A percentile compares a stretch with the other conserved stretches of the same genome.
phyloP scores from a whole-genome alignment of 1,284 basidiomycete species.

The Cryptococcus jaspeensis region DNA sequence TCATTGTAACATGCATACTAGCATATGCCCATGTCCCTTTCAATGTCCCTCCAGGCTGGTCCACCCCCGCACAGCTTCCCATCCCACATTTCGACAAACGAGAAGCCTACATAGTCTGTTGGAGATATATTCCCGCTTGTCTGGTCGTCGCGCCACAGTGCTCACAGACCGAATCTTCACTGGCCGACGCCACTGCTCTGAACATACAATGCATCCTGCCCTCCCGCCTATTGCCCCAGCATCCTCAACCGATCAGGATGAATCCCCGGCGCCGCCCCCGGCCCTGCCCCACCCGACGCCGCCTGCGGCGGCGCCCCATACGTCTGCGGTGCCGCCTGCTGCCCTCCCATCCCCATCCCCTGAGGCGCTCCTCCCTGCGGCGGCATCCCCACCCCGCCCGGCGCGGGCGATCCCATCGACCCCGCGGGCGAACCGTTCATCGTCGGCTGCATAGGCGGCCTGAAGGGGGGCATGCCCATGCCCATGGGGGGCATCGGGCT shows the following conservation, averaged over 20 bases:
- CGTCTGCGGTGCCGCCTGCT: neutral
- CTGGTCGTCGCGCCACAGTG: neutral
- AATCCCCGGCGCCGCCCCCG: conserved; percentile 56
- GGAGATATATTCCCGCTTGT: neutral
- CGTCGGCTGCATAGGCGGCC: conserved; percentile 52
- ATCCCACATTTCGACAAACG: too few species aligned
- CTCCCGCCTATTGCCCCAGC: conserved; percentile 57
- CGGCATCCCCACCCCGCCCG: conserved; percentile 51
- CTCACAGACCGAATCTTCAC: too few species aligned
- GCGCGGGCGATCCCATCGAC: neutral
- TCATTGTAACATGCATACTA: too few species aligned
- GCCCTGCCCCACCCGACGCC: conserved; percentile 1
- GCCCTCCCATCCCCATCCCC: neutral
- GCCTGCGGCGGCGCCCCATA: conserved; percentile 40
- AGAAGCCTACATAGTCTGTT: too few species aligned
- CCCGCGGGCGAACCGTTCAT: neutral
- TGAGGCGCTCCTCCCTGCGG: conserved; percentile 23
- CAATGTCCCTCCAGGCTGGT: too few species aligned
- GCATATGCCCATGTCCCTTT: too few species aligned
- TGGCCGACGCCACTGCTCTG: too few species aligned
- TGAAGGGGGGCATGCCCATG: conserved; percentile 61
- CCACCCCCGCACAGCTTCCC: too few species aligned
- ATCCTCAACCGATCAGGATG: conserved; percentile 84
- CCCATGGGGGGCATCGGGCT: conserved; percentile 4
- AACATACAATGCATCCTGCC: neutral